These are phyloP conservation scores for Aschersonia sp. DNA, from an alignment of 2,329 filamentous ascomycete species.

Conservation along the genomic window DNA sequence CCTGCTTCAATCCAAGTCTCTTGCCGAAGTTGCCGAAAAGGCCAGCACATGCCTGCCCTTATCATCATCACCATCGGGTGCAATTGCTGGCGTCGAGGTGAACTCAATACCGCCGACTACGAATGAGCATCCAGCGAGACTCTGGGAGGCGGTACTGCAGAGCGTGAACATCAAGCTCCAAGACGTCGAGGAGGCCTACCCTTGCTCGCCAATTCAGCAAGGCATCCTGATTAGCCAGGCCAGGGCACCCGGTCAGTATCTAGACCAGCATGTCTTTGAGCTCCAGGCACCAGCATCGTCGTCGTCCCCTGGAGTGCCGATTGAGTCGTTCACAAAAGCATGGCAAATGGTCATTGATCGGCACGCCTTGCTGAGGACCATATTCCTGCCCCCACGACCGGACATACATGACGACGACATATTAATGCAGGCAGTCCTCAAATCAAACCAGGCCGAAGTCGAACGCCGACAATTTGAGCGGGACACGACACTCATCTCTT, in stretches of 20 bases:
- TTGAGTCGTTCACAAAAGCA: neutral
- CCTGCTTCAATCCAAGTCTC: neutral
- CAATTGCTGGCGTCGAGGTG: neutral
- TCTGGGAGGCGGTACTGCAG: neutral
- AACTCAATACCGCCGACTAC: neutral
- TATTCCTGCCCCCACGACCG: neutral
- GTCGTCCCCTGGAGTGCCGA: neutral
- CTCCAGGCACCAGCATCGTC: neutral
- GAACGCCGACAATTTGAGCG: neutral
- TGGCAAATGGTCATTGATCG: constrained; percentile 3
- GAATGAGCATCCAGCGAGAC: neutral
- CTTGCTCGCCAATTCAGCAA: constrained; percentile 21
- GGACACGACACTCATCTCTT: neutral
- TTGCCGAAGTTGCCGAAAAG: neutral
- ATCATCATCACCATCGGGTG: neutral
- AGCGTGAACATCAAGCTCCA: neutral
- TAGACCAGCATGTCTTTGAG: neutral
- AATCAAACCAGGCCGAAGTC: neutral
- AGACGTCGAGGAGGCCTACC: constrained; percentile 18
- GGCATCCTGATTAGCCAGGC: constrained; percentile 19
- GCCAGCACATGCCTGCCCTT: neutral
- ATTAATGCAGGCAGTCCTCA: neutral
- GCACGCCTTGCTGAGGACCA: constrained; percentile 2
- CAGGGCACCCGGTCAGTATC: constrained; percentile 4
- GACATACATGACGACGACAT: neutral